phyloP scores from a whole-genome alignment of 345 rosid species.

The Citrus trifoliata region DNA sequence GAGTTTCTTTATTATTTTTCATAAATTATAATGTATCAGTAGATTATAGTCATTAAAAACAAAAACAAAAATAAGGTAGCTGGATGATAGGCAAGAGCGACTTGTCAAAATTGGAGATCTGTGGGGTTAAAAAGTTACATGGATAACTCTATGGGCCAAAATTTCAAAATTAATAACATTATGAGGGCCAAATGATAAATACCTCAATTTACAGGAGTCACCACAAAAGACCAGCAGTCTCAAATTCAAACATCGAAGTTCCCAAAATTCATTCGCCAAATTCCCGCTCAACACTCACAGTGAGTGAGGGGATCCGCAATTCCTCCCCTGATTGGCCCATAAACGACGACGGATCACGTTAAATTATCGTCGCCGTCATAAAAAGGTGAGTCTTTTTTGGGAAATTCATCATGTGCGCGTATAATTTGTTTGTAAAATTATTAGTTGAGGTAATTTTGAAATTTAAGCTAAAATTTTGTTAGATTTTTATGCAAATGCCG shows the following conservation, averaged over 20 bases:
- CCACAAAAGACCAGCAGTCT: background rate
- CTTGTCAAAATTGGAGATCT: too few species aligned
- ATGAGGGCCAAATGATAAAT: too few species aligned
- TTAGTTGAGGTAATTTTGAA: background rate
- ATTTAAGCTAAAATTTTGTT: background rate
- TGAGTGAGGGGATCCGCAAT: background rate
- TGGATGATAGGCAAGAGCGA: too few species aligned
- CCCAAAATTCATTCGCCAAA: background rate
- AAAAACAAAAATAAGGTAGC: too few species aligned
- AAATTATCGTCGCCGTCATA: background rate
- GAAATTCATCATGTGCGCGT: too few species aligned
- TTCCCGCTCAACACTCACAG: background rate
- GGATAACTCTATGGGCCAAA: too few species aligned
- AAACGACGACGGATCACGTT: background rate
- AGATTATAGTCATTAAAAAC: too few species aligned
- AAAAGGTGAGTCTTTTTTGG: background rate
- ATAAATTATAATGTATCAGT: too few species aligned
- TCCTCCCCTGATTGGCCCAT: background rate
- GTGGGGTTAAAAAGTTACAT: too few species aligned
- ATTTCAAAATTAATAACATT: too few species aligned
- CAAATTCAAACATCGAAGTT: background rate
- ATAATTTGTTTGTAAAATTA: background rate
- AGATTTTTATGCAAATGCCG: slow-evolving; percentile 2
- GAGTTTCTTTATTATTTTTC: too few species aligned
- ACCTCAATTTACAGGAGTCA: too few species aligned